Evolutionary conservation across 306 rosid species (phyloP).

Genomic region (Prunus padus): DNA sequence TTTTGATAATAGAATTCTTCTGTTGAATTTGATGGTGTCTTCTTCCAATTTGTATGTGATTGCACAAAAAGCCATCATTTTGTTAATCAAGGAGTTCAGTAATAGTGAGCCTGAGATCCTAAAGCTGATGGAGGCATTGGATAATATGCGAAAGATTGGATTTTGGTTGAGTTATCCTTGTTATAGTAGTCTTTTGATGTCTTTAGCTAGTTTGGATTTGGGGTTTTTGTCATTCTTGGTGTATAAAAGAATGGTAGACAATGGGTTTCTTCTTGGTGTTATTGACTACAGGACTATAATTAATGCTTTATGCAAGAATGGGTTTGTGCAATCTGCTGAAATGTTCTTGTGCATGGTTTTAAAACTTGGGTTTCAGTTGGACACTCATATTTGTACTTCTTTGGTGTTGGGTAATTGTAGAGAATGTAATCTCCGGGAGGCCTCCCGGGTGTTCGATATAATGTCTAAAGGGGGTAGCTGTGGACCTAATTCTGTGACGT

Average conservation of each 20-base stretch:
- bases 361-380: slow-evolving; percentile 14
- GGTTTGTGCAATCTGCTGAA: slow-evolving; percentile 15
- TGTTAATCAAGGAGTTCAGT: slow-evolving; percentile 1
- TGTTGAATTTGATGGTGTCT: neutral
- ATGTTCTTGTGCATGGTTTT: slow-evolving; percentile 10
- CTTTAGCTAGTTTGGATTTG: slow-evolving; percentile 16
- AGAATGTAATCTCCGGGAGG: neutral
- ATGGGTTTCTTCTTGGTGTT: slow-evolving; percentile 12
- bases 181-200: slow-evolving; percentile 13
- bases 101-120: neutral
- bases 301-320: slow-evolving; percentile 2
- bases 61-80: neutral
- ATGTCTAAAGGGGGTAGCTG: slow-evolving; percentile 4
- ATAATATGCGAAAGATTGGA: slow-evolving; percentile 3
- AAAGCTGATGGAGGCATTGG: slow-evolving; percentile 8
- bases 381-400: slow-evolving; percentile 8
- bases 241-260: slow-evolving; percentile 3
- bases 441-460: slow-evolving; percentile 15
- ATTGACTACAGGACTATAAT: neutral
- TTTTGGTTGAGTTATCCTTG: slow-evolving; percentile 13
- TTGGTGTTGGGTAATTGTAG: slow-evolving; percentile 10
- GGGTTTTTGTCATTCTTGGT: slow-evolving; percentile 6
- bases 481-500: slow-evolving; percentile 11
- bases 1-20: neutral
- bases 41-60: neutral